Evolutionary conservation across 345 rosid species (phyloP), one percentile per base, ranked within the genome.

Genomic region (Capsella bursapastoris): DNA sequence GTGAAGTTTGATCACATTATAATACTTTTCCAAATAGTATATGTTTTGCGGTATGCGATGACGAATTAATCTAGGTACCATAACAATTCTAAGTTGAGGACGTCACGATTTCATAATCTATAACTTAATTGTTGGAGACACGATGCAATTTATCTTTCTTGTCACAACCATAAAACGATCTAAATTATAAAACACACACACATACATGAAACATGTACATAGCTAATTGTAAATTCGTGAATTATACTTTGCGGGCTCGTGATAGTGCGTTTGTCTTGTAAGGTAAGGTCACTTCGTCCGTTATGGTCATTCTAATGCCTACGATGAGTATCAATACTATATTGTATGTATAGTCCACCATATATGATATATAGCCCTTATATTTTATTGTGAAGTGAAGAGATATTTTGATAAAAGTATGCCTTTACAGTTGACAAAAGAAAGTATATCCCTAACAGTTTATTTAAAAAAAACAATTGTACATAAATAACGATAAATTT

Each of bases 121-220:
- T 28, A 67, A 22, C 25, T 50, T 74, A 38, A 48, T 9, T 40
- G 31, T 58, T 75, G 56, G 78, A 50, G 66, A 16, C 34, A 74
- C 52, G 44, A 35, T 35, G 15, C 29, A 3, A 13, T 55, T 44
- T 8, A 16, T 12, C 53, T 40, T 8, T 31, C 44, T 52, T 27
- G 25, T 8, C 5, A 31, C 27, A 51, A 51, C 32, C 52, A 40
- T 29, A 60, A 18, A 7, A 15, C 18, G n/a, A 8, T 29, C 12
- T 35, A n/a, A 38, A 28, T 28, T 11, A 28, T 28, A 53, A 1
- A 11, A 11, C 44, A 11, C 11, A 47, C 7, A 34, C 5, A 11
- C 5, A 11, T 10, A 11, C 12, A 31, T 27, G 2, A 34, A 1
- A 34, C 7, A 34, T 6, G 7, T 34, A 34, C 1, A 32, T 32